phyloP scores from a whole-genome alignment of 805 yeast genomes.

The Zygotorulaspora florentina region DNA sequence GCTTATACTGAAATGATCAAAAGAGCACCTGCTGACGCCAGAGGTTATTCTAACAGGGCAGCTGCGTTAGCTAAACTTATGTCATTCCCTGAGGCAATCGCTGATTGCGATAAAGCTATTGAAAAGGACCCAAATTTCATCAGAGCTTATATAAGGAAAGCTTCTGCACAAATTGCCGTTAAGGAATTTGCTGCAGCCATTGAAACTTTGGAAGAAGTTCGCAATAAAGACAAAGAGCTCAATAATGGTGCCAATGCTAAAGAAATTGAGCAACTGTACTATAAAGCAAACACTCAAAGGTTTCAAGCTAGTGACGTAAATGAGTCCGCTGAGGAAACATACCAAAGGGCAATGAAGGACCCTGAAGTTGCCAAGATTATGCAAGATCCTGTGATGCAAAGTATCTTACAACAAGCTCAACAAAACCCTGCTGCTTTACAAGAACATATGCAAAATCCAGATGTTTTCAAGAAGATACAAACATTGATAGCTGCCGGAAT shows the following conservation, averaged over 20 bases:
- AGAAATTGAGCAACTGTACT: conserved; percentile 79
- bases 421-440: conserved; percentile 94
- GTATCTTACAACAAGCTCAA: conserved; percentile 89
- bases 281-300: conserved; percentile 74
- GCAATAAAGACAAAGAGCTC: conserved; percentile 63
- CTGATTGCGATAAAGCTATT: conserved; percentile 88
- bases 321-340: conserved; percentile 91
- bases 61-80: conserved; percentile 91
- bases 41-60: conserved; percentile 97
- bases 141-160: conserved; percentile 96
- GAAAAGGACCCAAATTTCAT: conserved; percentile 81
- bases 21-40: conserved; percentile 94
- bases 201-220: conserved; percentile 76
- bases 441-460: conserved; percentile 97
- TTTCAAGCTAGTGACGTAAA: conserved; percentile 72
- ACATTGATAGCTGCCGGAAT: conserved; percentile 94
- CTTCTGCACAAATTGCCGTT: conserved; percentile 87
- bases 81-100: conserved; percentile 95
- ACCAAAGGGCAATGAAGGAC: conserved; percentile 84
- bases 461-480: conserved; percentile 79
- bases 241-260: conserved; percentile 55
- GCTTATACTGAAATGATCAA: conserved; percentile 93
- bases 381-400: conserved; percentile 95
- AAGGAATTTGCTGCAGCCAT: conserved; percentile 78
- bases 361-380: conserved; percentile 90